phyloP scores from a whole-genome alignment of 2,329 filamentous ascomycete genomes.

The Alternaria solani region DNA sequence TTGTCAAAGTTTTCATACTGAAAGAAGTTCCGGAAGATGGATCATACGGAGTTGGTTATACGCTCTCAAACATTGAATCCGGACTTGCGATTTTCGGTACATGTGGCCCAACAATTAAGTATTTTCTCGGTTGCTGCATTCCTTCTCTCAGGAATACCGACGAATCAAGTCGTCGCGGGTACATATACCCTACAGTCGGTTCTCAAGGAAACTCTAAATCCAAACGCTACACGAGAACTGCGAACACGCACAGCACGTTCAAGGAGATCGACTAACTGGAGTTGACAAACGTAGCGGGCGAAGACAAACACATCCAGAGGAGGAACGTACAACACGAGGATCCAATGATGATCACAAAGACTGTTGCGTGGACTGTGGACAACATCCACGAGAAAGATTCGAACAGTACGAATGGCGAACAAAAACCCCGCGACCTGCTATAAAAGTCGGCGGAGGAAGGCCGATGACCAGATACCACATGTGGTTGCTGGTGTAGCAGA shows the following conservation, averaged over 20 bases:
- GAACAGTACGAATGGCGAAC: neutral
- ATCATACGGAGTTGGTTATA: slow-evolving; percentile 19
- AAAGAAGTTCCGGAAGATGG: slow-evolving; percentile 13
- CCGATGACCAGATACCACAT: no score
- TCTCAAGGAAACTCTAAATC: slow-evolving; percentile 6
- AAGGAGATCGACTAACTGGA: slow-evolving; percentile 2
- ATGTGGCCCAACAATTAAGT: slow-evolving; percentile 31
- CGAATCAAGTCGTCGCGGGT: slow-evolving; percentile 8
- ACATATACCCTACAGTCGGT: slow-evolving; percentile 6
- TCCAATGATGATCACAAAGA: slow-evolving; percentile 14
- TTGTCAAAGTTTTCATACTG: slow-evolving; percentile 19
- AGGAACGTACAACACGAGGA: neutral
- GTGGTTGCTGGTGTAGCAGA: neutral
- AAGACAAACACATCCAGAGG: neutral
- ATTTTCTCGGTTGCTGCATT: slow-evolving; percentile 25
- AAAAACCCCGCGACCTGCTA: neutral
- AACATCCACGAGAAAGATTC: slow-evolving; percentile 2
- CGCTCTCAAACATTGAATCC: slow-evolving; percentile 29
- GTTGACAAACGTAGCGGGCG: neutral
- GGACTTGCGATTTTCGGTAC: slow-evolving; percentile 27
- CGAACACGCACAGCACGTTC: neutral
- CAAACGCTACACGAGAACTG: slow-evolving; percentile 4
- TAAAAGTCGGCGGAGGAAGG: neutral
- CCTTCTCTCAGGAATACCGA: slow-evolving; percentile 19
- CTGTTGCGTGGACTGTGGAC: slow-evolving; percentile 8